Evolutionary conservation across 2,329 filamentous ascomycete species (phyloP), one percentile per base, ranked within the genome.

Genomic region (Teratosphaeria viscida): DNA sequence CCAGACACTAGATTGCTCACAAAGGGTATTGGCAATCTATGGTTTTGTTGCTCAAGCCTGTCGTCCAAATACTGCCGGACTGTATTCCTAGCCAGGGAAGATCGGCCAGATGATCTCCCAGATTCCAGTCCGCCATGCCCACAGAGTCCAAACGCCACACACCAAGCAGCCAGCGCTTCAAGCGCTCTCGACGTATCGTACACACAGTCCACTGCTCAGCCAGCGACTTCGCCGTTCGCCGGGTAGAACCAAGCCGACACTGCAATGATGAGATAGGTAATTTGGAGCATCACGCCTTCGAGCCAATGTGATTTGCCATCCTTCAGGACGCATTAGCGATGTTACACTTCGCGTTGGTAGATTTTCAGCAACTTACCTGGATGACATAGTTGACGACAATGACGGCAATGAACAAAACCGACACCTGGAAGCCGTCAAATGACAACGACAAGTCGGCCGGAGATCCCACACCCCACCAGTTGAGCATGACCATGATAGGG

Each of bases 341-440:
- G 57, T 34, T 52, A 29, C 1, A 35, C 29, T 16, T 43, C 11
- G 37, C 8, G 19, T 12, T 16, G 32, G 23, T 37, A 14, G n/a
- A 70, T 69, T 69, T 71, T 69, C 70, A 61, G 78, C 81, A 32
- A 57, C 82, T 81, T 64, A 84, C 82, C 62, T 80, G 78, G 54
- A 86, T 85, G 19, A 86, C 75, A 66, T 85, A 85, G 68, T 85
- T 86, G 53, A 85, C 81, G 63, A 83, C 65, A 56, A 80, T 70
- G n/a, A 80, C 74, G 2, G 63, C 73, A 27, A 85, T 79, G 61
- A 86, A 86, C 1, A 86, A 72, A 1, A 82, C 74, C 2, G 80
- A 87, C 14, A 96, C 86, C 75, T 96, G 90, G 78, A 96, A 96
- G 0, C 85, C 85, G 70, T 95, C 90, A 71, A 96, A 94, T 72